Evolutionary conservation across 75 land plant genomes (phyloP), one percentile per base, ranked within the genome.

Genomic region (Sequoia sempervirens): DNA sequence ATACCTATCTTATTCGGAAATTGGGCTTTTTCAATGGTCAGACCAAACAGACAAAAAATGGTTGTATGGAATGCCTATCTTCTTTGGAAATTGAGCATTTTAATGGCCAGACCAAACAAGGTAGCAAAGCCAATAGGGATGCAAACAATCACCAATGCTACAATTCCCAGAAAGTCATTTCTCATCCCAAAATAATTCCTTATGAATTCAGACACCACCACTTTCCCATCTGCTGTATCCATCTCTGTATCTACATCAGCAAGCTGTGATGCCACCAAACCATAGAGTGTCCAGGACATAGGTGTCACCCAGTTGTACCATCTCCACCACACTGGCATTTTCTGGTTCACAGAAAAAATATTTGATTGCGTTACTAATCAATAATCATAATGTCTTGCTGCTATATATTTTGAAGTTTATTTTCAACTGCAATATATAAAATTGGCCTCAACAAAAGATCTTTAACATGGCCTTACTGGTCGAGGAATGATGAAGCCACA

Each of bases 401-500:
- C 28, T 20, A 64, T n/a, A 23, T 28, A 23, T 64, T n/a, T 64
- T n/a, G 26, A 64, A 64, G 8, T 64, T 6, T 64, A 64, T 1
- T 64, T 64, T n/a, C 26, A 64, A 64, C 8, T 64, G 28, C 26
- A 64, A 20, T 64, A 64, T 20, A 64, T 64, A 64, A 23, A 64
- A 64, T 26, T 26, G 26, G 68, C 30, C 68, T 64, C 1, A 23
- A 64, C 26, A 7, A 64, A 64, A 4, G 6, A 64, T 0, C 4
- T 6, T 64, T 64, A 38, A 75, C 20, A 17, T 79, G 45, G 43
- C 32, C 93, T 73, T 89, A 89, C 90, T 26, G 83, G 80, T 66
- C 86, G 85, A 81, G 95, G 92, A 82, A 96, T 87, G 11, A 96
- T 53, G 82, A 94, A 96, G 10, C 98, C 97, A 17, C 93, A 91